phyloP scores from a whole-genome alignment of 768 basidiomycete species.

The Phylloporus sp. region DNA sequence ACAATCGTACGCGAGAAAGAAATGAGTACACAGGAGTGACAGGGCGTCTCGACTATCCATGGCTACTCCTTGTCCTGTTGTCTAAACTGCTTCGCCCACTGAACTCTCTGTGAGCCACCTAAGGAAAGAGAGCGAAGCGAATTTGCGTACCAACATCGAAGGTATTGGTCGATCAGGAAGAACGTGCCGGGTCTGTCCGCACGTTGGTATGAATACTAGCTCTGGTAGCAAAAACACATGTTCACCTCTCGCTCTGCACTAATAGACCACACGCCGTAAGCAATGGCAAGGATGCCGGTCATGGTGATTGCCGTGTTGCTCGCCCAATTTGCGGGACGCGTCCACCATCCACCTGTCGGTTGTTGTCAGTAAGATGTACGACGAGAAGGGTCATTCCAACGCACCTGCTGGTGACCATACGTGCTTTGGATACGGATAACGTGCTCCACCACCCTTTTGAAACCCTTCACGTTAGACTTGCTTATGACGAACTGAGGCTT shows the following conservation, averaged over 20 bases:
- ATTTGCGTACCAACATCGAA: conserved; percentile 61
- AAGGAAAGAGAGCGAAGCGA: background rate
- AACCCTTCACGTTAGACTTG: background rate
- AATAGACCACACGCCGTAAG: conserved; percentile 63
- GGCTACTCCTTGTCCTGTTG: conserved; percentile 20
- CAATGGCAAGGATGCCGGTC: conserved; percentile 60
- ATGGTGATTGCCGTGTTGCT: conserved; percentile 74
- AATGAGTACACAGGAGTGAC: too few species aligned
- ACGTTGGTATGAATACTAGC: conserved; percentile 4
- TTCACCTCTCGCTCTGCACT: conserved; percentile 77
- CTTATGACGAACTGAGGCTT: background rate
- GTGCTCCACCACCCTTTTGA: conserved; percentile 68
- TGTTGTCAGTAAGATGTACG: background rate
- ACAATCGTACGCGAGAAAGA: too few species aligned
- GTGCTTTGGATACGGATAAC: conserved; percentile 91
- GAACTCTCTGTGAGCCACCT: background rate
- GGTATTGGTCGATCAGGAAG: conserved; percentile 70
- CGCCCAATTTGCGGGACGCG: conserved; percentile 84
- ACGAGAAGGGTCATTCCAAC: conserved; percentile 7
- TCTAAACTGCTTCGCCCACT: conserved; percentile 53
- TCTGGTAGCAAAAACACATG: background rate
- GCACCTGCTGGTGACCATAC: conserved; percentile 92
- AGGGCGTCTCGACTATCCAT: conserved; percentile 2
- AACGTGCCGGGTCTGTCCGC: conserved; percentile 47
- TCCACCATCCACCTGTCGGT: conserved; percentile 88